Evolutionary conservation across 768 basidiomycete genomes (phyloP).

Genomic region (Strobilomyces dryophilus): DNA sequence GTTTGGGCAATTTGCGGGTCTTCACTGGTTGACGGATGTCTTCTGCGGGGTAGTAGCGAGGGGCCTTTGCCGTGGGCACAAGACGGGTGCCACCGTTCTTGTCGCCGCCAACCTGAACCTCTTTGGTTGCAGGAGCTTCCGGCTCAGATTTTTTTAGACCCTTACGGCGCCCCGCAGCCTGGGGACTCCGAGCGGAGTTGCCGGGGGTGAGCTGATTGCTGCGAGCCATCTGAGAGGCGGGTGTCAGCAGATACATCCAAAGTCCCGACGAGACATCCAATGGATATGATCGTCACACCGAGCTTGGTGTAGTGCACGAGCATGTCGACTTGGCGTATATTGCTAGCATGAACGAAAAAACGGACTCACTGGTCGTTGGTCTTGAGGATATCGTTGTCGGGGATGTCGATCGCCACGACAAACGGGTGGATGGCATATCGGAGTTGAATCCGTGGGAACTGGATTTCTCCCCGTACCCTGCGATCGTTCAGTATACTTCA

Average conservation of each 20-base stretch:
- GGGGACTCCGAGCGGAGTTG: conserved; percentile 78
- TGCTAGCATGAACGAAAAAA: conserved; percentile 17
- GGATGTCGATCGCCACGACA: conserved; percentile 24
- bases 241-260: conserved; percentile 35
- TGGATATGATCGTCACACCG: conserved; percentile 14
- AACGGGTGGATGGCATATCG: conserved; percentile 13
- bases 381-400: conserved; percentile 40
- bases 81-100: conserved; percentile 90
- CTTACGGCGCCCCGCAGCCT: conserved; percentile 79
- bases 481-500: conserved; percentile 3
- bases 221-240: conserved; percentile 69
- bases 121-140: conserved; percentile 58
- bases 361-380: conserved; percentile 38
- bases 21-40: conserved; percentile 90
- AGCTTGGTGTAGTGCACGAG: not conserved
- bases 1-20: conserved; percentile 81
- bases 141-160: conserved; percentile 74
- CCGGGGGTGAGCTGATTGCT: conserved; percentile 80
- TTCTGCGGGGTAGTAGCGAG: conserved; percentile 93
- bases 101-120: conserved; percentile 81
- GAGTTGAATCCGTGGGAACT: conserved; percentile 26
- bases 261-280: conserved; percentile 30
- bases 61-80: conserved; percentile 80
- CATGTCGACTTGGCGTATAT: not conserved
- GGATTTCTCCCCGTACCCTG: too few relatives aligned